Evolutionary conservation across 2,329 filamentous ascomycete species (phyloP), one percentile per base, ranked within the genome.

Genomic region (Xylariaceae sp.): DNA sequence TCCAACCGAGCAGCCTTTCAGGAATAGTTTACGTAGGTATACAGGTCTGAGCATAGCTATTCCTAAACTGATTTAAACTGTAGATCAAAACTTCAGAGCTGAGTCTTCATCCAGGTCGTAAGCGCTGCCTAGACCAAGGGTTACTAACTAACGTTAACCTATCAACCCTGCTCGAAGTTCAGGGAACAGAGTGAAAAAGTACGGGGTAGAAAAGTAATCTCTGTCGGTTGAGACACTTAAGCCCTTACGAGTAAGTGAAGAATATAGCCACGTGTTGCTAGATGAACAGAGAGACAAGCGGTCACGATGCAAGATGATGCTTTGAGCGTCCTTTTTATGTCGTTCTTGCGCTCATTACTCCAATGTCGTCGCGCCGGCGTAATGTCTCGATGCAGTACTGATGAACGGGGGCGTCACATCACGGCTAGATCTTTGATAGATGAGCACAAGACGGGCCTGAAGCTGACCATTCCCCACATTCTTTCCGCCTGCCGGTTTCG

Each of bases 391-490:
- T 9, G 33, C 35, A 35, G 24, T 21, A 48, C 35, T 13, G n/a
- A 40, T 23, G 39, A 49, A 29, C 43, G 27, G 11, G 16, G 26
- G 13, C 13, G 26, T 48, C 48, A 35, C 27, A 35, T 35, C 26
- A 32, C 47, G 41, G 46, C 52, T 50, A 21, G 35, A 46, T 50
- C 35, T 41, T 29, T 16, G 27, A 29, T 9, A 43, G 23, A 20
- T 18, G 26, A 29, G 24, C 15, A 29, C 6, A 13, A 42, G 26
- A 30, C 18, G n/a, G n/a, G n/a, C n/a, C n/a, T n/a, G n/a, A n/a
- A n/a, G n/a, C n/a, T n/a, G n/a, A n/a, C n/a, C n/a, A n/a, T n/a
- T n/a, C n/a, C n/a, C n/a, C n/a, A n/a, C n/a, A n/a, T n/a, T n/a
- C n/a, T n/a, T 40, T 52, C 49, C 35, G 21, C 35, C 29, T 16